Base-by-base conservation (phyloP, 176 grass and related monocot genomes). In the Cenchrus americanus region DNA sequence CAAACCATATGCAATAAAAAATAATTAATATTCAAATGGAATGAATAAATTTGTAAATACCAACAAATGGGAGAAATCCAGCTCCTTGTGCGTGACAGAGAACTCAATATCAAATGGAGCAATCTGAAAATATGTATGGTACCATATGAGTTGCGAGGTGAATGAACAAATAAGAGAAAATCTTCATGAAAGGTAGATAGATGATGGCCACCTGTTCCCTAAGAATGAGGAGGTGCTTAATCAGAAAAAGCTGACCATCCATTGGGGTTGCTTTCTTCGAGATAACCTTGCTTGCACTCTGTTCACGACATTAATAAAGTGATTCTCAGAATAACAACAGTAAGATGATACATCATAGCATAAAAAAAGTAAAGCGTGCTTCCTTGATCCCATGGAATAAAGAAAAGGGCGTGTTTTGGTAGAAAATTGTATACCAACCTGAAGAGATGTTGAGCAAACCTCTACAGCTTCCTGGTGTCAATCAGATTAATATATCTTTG, bases 51-150 rank as follows among this genome's bases (percentile, higher is more conserved):
- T 55, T 62, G 86, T 53, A 66, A 77, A 73, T 92, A 98, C 96
- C 87, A 98, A 62, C 78, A 98, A 90, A 91, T 98, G 96, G 75
- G 96, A 98, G 85, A 98, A 98, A 91, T 98, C 96, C 52, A 98
- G 87, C 77, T 98, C 96, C 87, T 98, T 98, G 71, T 98, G 89
- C 30, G 93, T 98, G 57, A 98, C 93, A 53, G 91, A 92, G 77
- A 98, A 98, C 82, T 95, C 96, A 50, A 98, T 90, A 79, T 93
- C 93, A 80, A 98, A 95, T 60, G 93, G 93, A 60, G 93, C 87
- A 79, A 98, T 95, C 96, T 98, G 87, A 62, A 91, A 76, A 81
- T 22, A 73, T 51, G 51, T 48, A 62, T 70, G 68, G 57, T 13
- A 76, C 44, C 47, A 30, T 40, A 66, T 85, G n/a, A 89, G 73